Percentiles rank a stretch among this genome's conserved stretches.
These are phyloP conservation scores for bread wheat (Triticum aestivum) DNA, from an alignment of 176 grass and related monocot species.

Conservation along the genomic window DNA sequence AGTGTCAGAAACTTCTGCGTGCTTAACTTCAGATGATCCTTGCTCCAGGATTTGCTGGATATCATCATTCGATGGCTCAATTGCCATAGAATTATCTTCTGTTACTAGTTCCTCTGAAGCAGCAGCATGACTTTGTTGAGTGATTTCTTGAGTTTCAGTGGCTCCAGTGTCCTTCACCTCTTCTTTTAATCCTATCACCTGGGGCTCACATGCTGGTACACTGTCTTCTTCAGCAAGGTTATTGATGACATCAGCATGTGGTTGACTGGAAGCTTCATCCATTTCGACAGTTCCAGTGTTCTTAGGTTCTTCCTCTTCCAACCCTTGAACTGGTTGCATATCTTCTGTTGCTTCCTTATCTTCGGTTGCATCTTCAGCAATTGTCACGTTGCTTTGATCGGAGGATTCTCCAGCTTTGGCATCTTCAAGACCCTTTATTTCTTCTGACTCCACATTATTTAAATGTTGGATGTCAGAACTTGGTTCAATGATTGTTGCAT, in stretches of 20 bases:
- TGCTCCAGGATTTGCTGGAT: not conserved
- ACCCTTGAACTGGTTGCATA: constrained; percentile 15
- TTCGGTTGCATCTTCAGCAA: constrained; percentile 24
- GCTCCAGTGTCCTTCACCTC: constrained; percentile 18
- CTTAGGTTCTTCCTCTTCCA: constrained; percentile 22
- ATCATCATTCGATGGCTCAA: constrained; percentile 32
- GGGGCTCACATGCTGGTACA: not conserved
- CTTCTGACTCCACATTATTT: constrained; percentile 13
- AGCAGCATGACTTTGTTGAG: constrained; percentile 11
- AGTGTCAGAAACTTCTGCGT: constrained; percentile 1
- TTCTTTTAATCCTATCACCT: constrained; percentile 22
- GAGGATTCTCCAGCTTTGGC: constrained; percentile 18
- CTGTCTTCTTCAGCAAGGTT: constrained; percentile 1
- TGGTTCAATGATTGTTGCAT: not conserved
- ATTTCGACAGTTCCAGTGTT: not conserved
- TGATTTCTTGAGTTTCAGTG: constrained; percentile 23
- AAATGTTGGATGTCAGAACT: constrained; percentile 18
- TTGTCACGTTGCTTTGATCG: constrained; percentile 4
- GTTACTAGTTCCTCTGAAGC: constrained; percentile 18
- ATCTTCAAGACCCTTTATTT: constrained; percentile 22
- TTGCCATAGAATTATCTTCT: constrained; percentile 29
- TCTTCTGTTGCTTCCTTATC: constrained; percentile 3
- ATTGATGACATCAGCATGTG: not conserved
- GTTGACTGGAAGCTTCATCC: constrained; percentile 16
- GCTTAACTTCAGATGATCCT: constrained; percentile 19